These are phyloP conservation scores for Viola pubescens DNA, from an alignment of 441 rosid species.

Conservation along the genomic window DNA sequence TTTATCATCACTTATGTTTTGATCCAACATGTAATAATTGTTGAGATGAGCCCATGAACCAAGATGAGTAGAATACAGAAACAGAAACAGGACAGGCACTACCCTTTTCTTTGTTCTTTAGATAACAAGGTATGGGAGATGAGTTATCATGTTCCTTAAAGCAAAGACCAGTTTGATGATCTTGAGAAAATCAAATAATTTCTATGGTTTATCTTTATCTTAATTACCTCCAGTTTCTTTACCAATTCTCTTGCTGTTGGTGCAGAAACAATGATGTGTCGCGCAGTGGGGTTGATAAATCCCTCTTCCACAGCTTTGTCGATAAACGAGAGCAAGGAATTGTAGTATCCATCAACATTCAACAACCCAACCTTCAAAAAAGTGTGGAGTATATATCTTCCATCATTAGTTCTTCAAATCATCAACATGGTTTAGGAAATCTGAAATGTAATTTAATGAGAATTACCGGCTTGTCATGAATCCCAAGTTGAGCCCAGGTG, in stretches of 20 bases:
- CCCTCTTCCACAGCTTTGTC: constrained; percentile 97
- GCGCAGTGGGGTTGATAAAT: constrained; percentile 67
- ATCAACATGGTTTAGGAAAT: not conserved
- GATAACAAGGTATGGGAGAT: not conserved
- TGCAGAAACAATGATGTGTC: constrained; percentile 77
- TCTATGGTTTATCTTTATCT: not conserved
- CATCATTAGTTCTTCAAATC: constrained; percentile 9
- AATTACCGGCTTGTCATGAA: constrained; percentile 90
- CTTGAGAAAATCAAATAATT: not conserved
- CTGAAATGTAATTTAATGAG: not conserved
- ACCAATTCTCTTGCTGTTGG: constrained; percentile 71
- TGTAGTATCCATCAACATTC: constrained; percentile 93
- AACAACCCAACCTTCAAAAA: constrained; percentile 73
- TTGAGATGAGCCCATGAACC: too few relatives aligned
- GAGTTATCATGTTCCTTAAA: not conserved
- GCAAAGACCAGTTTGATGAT: not conserved
- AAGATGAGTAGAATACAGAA: not conserved
- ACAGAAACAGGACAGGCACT: too few relatives aligned
- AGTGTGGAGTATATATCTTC: constrained; percentile 3
- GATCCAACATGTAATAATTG: not conserved
- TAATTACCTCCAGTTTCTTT: constrained; percentile 69
- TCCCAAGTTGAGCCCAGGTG: constrained; percentile 96
- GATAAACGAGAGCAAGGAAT: constrained; percentile 69
- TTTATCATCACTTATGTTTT: not conserved
- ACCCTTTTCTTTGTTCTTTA: not conserved